These are phyloP conservation scores for Notholithocarpus densiflorus DNA, from an alignment of 306 rosid genomes.

Conservation along the genomic window DNA sequence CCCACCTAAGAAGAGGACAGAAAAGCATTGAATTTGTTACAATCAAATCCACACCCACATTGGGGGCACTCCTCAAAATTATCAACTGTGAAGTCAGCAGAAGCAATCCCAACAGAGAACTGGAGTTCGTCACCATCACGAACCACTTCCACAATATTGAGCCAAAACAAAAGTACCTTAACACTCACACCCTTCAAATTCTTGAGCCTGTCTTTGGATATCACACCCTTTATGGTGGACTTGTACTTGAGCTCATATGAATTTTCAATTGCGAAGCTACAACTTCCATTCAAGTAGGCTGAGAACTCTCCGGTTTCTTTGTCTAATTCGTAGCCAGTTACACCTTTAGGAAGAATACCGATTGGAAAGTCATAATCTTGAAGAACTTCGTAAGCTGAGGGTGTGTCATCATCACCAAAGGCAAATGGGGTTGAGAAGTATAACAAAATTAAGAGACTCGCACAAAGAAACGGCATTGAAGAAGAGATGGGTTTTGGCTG, in stretches of 20 bases:
- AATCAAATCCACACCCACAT: conserved; percentile 60
- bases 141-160: conserved; percentile 48
- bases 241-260: conserved; percentile 39
- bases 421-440: conserved; percentile 1
- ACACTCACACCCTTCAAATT: conserved; percentile 51
- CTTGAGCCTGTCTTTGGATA: conserved; percentile 35
- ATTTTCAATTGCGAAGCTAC: conserved; percentile 35
- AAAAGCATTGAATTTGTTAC: neutral
- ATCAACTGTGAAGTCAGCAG: conserved; percentile 32
- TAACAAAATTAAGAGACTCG: conserved; percentile 1
- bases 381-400: conserved; percentile 53
- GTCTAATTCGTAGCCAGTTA: conserved; percentile 45
- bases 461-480: neutral
- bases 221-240: conserved; percentile 42
- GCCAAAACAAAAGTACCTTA: conserved; percentile 50
- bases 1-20: conserved; percentile 2
- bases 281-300: conserved; percentile 26
- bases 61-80: conserved; percentile 50
- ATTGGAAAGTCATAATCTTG: conserved; percentile 48
- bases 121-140: conserved; percentile 26
- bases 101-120: conserved; percentile 53
- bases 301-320: conserved; percentile 39
- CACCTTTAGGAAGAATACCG: conserved; percentile 64
- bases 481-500: neutral
- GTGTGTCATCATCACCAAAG: neutral